Base-by-base conservation (phyloP, 257 asterid genomes). In the Ilex aquifolium region DNA sequence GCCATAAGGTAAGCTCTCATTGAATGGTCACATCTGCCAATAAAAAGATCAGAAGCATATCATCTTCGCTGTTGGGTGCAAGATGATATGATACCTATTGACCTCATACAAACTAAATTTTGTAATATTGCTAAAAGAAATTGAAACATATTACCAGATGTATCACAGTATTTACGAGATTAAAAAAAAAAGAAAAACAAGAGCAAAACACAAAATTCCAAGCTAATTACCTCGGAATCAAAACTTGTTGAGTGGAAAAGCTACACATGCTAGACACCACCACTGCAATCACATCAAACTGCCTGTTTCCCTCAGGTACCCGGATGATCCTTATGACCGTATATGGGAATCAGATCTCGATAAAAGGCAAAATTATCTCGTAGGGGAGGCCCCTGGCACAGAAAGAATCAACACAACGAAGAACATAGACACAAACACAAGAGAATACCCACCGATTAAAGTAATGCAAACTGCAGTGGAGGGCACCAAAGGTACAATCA, bases 401-500 rank as follows among this genome's bases (percentile, higher is more conserved):
- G 86, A 82, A 76, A 81, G 95, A 61, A 79, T 92, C 76, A 89
- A 66, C 59, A 92, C 99, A 0, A 79, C 78, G 2, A 82, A 66
- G 30, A 58, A 75, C 72, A 69, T 92, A 42, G 56, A 82, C 58
- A 82, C 89, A 8, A 83, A 82, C 71, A 92, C 95, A 2, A 83
- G 97, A 76, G 99, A 92, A 56, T 92, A 89, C 56, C 99, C 99
- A 27, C 99, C 99, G 0, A 85, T 85, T 13, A 89, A 85, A 74
- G 97, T 92, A 30, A 92, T 92, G 99, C 99, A 92, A 75, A 89
- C 91, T 31, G 99, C 94, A 13, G 97, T 92, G 31, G 79, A 89
- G 53, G 99, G 97, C 44, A 87, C 85, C 10, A 65, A 69, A 72
- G 96, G 96, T 48, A 82, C 75, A 49, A 76, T 92, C 50, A 92